Conservation (phyloP, 2,329 filamentous ascomycete species). For the Fusarium chaquense region DNA sequence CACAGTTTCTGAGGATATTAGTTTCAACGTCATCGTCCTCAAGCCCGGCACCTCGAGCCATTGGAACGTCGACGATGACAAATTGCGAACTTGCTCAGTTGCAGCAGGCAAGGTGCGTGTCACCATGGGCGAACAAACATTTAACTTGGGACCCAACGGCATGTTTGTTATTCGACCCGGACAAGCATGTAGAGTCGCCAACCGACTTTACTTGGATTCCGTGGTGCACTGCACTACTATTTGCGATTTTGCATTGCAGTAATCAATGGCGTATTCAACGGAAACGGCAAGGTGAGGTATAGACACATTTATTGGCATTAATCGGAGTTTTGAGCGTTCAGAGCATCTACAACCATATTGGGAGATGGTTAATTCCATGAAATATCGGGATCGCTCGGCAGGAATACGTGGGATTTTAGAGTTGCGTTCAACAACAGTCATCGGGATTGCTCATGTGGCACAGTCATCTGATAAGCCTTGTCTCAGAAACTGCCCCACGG, state of each 20-base stretch:
- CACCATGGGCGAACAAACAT: conserved; percentile 52
- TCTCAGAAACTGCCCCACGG: conserved; percentile 37
- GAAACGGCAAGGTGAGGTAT: neutral
- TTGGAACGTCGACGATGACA: conserved; percentile 49
- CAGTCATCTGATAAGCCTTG: conserved; percentile 36
- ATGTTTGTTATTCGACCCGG: conserved; percentile 59
- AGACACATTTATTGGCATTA: conserved; percentile 6
- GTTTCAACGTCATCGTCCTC: conserved; percentile 57
- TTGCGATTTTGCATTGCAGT: conserved; percentile 36
- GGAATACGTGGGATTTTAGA: neutral
- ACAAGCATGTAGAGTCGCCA: conserved; percentile 55
- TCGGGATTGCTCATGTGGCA: conserved; percentile 33
- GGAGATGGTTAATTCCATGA: neutral
- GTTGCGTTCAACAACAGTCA: conserved; percentile 22
- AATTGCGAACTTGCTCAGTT: conserved; percentile 56
- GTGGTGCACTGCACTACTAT: conserved; percentile 58
- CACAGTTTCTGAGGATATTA: conserved; percentile 53
- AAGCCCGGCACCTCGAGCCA: conserved; percentile 54
- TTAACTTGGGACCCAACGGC: conserved; percentile 59
- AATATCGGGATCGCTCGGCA: neutral
- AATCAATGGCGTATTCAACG: neutral
- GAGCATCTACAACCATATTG: neutral
- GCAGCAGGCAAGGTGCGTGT: conserved; percentile 57
- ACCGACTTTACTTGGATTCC: conserved; percentile 59
- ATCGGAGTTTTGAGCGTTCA: conserved; percentile 9